Evolutionary conservation across 1,139 yeast species (phyloP).

Genomic region (Blastobotrys elegans): DNA sequence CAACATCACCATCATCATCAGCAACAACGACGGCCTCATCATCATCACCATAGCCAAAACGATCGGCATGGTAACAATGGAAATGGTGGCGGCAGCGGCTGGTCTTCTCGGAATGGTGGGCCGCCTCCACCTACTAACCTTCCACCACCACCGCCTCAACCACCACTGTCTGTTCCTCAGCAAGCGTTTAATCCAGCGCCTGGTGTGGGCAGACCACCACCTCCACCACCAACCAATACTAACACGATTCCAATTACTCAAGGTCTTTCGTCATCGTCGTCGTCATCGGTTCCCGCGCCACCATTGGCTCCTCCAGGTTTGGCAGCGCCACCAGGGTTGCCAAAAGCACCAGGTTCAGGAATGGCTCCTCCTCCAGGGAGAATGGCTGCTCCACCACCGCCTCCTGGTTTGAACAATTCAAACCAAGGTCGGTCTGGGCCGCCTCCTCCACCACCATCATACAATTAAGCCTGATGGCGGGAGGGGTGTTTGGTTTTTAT

Average conservation of each 20-base stretch:
- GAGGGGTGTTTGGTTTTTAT: no score
- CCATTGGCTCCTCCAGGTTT: slow-evolving; percentile 15
- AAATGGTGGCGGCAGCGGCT: slow-evolving; percentile 1
- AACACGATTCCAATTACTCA: background rate
- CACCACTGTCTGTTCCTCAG: slow-evolving; percentile 7
- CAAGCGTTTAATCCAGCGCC: slow-evolving; percentile 12
- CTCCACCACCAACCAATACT: background rate
- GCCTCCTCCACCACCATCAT: slow-evolving; percentile 12
- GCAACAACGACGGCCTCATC: slow-evolving; percentile 2
- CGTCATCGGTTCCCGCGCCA: slow-evolving; percentile 7
- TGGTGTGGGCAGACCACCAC: slow-evolving; percentile 9
- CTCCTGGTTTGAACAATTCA: slow-evolving; percentile 18
- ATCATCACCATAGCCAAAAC: no score
- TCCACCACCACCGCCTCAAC: slow-evolving; percentile 7
- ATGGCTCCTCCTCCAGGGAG: slow-evolving; percentile 28
- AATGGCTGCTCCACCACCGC: slow-evolving; percentile 26
- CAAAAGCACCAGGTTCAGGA: slow-evolving; percentile 23
- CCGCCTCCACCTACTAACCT: slow-evolving; percentile 1
- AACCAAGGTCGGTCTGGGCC: slow-evolving; percentile 2
- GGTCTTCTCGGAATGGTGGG: background rate
- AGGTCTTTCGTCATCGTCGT: background rate
- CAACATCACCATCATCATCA: no score
- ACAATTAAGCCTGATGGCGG: no score
- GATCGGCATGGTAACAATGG: background rate
- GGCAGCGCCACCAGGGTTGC: slow-evolving; percentile 17